Evolutionary conservation across 1,284 basidiomycete species (phyloP).

Genomic region (Mycosarcoma maydis): DNA sequence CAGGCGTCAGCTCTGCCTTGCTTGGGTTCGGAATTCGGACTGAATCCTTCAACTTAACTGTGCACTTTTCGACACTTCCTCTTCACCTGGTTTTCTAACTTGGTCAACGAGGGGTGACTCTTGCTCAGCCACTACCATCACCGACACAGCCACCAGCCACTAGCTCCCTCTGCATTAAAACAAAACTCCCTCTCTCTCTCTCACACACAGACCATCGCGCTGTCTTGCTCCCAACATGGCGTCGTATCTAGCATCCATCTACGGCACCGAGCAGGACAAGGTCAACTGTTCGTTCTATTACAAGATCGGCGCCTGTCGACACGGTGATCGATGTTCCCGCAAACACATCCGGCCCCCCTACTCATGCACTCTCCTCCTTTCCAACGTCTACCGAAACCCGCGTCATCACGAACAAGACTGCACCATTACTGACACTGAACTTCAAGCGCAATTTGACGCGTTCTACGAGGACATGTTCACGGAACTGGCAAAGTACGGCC

Average conservation of each 20-base stretch:
- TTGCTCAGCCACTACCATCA: constrained; percentile 22
- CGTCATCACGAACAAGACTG: constrained; percentile 84
- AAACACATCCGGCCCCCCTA: constrained; percentile 98
- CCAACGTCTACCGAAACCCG: constrained; percentile 99
- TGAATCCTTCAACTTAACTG: constrained; percentile 8
- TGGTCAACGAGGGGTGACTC: neutral
- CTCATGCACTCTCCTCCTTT: constrained; percentile 94
- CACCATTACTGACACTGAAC: constrained; percentile 78
- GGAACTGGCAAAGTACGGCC: constrained; percentile 92
- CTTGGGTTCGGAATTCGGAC: constrained; percentile 6
- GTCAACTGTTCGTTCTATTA: constrained; percentile 96
- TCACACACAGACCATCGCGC: neutral
- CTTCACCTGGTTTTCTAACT: constrained; percentile 4
- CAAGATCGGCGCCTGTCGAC: constrained; percentile 95
- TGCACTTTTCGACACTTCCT: constrained; percentile 28
- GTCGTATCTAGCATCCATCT: constrained; percentile 57
- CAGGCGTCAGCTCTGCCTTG: neutral
- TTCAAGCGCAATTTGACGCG: constrained; percentile 94
- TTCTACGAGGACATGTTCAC: constrained; percentile 85
- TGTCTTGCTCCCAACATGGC: constrained; percentile 23
- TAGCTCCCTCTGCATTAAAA: no score
- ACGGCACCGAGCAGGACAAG: constrained; percentile 79
- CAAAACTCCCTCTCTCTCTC: neutral
- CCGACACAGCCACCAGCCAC: no score
- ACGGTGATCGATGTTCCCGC: constrained; percentile 93